Evolutionary conservation across 2,329 filamentous ascomycete genomes (phyloP).

Genomic region (Trichoderma sp.): DNA sequence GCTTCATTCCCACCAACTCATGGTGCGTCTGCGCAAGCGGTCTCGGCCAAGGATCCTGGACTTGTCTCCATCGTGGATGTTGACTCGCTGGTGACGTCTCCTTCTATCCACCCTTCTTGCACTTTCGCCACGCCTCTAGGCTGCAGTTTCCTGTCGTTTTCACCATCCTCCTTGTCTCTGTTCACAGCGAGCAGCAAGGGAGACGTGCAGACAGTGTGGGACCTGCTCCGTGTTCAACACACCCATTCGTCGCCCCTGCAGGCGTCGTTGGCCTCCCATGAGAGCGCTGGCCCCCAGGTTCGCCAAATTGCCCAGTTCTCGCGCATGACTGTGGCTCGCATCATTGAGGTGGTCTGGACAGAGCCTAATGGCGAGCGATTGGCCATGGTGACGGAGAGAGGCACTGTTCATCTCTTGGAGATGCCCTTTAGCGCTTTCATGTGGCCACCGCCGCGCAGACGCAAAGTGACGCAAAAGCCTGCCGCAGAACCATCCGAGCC

Average conservation of each 20-base stretch:
- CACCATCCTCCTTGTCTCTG: slow-evolving; percentile 68
- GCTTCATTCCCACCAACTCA: slow-evolving; percentile 73
- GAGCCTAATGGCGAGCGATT: slow-evolving; percentile 76
- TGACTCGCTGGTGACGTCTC: slow-evolving; percentile 53
- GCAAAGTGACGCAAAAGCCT: slow-evolving; percentile 43
- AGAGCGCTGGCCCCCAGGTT: slow-evolving; percentile 56
- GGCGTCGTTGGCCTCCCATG: slow-evolving; percentile 43
- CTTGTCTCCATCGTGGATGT: slow-evolving; percentile 74
- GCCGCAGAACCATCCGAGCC: slow-evolving; percentile 49
- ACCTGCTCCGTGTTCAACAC: slow-evolving; percentile 65
- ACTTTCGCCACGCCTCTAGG: slow-evolving; percentile 71
- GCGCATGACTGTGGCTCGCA: slow-evolving; percentile 84
- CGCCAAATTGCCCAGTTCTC: slow-evolving; percentile 86
- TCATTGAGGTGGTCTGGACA: slow-evolving; percentile 88
- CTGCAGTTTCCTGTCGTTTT: slow-evolving; percentile 78
- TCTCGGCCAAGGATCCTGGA: slow-evolving; percentile 61
- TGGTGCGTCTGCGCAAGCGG: slow-evolving; percentile 54
- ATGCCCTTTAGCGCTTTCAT: slow-evolving; percentile 78
- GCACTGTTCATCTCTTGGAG: slow-evolving; percentile 91
- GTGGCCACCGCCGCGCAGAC: slow-evolving; percentile 73
- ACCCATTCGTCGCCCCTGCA: slow-evolving; percentile 61
- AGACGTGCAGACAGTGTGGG: slow-evolving; percentile 81
- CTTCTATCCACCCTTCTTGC: slow-evolving; percentile 59
- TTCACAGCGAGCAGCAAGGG: slow-evolving; percentile 80
- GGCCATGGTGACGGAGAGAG: slow-evolving; percentile 87